Percentiles rank a stretch among this genome's conserved stretches.
phyloP scores from a whole-genome alignment of 148 eudicot species.

The Fagopyrum tataricum region DNA sequence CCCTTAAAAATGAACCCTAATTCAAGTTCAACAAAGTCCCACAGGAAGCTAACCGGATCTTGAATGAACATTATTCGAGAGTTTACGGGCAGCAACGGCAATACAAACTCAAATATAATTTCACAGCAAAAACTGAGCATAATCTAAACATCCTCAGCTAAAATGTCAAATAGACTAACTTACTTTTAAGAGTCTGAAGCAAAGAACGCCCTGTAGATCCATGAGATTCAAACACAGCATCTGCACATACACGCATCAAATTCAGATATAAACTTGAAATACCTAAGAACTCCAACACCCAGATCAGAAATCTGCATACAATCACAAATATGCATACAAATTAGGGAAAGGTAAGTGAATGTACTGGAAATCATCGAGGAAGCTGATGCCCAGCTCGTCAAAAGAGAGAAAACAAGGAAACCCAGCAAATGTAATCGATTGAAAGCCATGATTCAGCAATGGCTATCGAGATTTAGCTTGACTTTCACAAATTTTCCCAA shows the following conservation, averaged over 20 bases:
- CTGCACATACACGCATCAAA: conserved; percentile 26
- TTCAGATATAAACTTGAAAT: background rate
- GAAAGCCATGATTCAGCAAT: conserved; percentile 25
- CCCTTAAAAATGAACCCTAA: background rate
- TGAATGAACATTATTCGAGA: background rate
- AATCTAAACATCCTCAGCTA: background rate
- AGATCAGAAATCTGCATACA: background rate
- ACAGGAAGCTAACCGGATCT: background rate
- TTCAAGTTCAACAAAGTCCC: background rate
- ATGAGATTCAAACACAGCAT: conserved; percentile 32
- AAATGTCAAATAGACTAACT: conserved; percentile 14
- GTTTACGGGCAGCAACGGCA: background rate
- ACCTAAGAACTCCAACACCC: background rate
- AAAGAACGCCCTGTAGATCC: conserved; percentile 47
- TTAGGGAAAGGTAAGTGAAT: background rate
- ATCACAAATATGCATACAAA: background rate
- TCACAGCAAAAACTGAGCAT: background rate
- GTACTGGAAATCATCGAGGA: conserved; percentile 4
- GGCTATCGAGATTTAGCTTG: conserved; percentile 4
- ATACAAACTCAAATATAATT: background rate
- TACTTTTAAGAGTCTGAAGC: conserved; percentile 49
- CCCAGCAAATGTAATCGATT: conserved; percentile 22
- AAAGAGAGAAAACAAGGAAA: conserved; percentile 41
- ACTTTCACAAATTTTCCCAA: background rate
- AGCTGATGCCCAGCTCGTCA: conserved; percentile 34